Base-by-base conservation (phyloP, 495 filamentous ascomycete genomes). In the Entonaema liquescens region DNA sequence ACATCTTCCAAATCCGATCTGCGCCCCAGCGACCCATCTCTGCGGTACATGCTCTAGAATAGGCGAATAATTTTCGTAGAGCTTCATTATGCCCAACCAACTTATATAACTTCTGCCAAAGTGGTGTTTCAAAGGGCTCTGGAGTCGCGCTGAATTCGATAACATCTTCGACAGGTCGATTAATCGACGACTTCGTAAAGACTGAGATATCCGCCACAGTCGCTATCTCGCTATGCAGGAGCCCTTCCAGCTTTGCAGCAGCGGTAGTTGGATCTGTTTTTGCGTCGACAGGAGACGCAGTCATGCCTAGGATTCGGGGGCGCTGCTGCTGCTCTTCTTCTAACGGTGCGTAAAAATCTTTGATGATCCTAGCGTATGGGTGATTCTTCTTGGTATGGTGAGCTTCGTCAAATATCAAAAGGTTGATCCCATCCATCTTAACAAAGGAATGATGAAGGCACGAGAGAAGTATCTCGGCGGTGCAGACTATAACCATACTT, bases 311-410 rank as follows among this genome's bases (percentile, higher is more conserved):
- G 23, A 99, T 89, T 62, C 90, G 90, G 13, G 95, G 96, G 2
- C 89, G 85, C 19, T 79, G 82, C 1, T 78, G 72, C 1, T 76
- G 76, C 0, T 80, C 74, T 44, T 62, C 23, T 21, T 74, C 67
- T 17, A 72, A 55, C 15, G 82, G 78, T 33, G 80, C 75, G 71
- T 98, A 99, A 65, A 90, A 92, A 38, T 98, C 92, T 70, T 91
- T 92, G 75, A 98, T 92, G 62, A 99, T 97, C 28, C 92, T 85
- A 25, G 95, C 94, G 77, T 97, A 99, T 0, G 93, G 84, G 74
- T 99, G 96, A 57, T 93, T 91, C 73, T 96, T 97, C 77, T 99
- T 98, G 1, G 96, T 90, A 76, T 98, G 95, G 73, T 99, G 95
- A 5, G 94, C 95, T 81, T 99, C 95, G 71, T 99, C 95, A 73